These are phyloP conservation scores for Acorus gramineus DNA, from an alignment of 106 monocot genomes.

Conservation along the genomic window DNA sequence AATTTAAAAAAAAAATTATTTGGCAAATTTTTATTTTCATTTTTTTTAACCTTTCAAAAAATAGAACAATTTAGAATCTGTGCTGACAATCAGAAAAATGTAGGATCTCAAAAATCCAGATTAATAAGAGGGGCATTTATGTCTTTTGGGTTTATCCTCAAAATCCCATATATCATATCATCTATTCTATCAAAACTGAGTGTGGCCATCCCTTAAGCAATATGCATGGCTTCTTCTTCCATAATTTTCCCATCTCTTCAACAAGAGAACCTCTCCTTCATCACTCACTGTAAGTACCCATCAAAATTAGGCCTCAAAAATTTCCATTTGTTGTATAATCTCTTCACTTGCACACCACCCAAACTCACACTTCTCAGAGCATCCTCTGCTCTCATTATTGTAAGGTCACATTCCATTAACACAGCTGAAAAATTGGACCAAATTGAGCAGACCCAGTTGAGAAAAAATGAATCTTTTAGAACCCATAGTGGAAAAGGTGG, in stretches of 20 bases:
- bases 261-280: background rate
- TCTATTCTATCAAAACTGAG: no score
- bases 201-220: no score
- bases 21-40: no score
- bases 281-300: background rate
- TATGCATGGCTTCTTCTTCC: constrained; percentile 13
- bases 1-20: no score
- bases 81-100: no score
- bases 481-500: background rate
- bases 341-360: background rate
- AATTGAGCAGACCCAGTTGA: constrained; percentile 6
- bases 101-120: no score
- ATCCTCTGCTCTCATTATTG: background rate
- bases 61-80: no score
- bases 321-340: background rate
- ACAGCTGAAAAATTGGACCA: constrained; percentile 17
- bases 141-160: no score
- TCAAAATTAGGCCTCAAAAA: constrained; percentile 1
- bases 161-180: no score
- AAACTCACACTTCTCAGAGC: background rate
- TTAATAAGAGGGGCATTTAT: no score
- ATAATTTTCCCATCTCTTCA: background rate
- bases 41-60: no score
- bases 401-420: constrained; percentile 7
- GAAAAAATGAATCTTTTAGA: background rate